Percentiles rank a stretch among this genome's conserved stretches.
phyloP scores from a whole-genome alignment of 176 grass and related monocot species.

The Avena atlantica region DNA sequence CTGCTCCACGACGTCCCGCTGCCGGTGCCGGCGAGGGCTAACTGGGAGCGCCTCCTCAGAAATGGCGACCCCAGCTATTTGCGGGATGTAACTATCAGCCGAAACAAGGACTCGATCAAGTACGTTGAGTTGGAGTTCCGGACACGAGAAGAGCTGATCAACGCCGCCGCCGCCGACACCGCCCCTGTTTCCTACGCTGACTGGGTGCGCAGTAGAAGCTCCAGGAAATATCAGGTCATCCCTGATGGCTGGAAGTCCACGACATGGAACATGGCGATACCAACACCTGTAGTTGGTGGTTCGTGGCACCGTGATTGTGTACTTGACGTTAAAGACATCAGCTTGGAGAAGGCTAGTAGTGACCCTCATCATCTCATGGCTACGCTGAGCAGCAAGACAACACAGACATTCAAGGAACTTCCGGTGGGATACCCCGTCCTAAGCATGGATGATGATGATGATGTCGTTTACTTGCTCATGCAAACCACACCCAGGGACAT shows the following conservation, averaged over 20 bases:
- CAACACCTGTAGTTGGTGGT: background rate
- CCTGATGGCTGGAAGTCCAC: slow-evolving; percentile 27
- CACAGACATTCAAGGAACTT: background rate
- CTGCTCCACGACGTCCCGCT: slow-evolving; percentile 24
- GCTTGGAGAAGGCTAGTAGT: background rate
- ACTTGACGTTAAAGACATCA: slow-evolving; percentile 18
- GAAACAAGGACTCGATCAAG: slow-evolving; percentile 24
- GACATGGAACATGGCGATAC: slow-evolving; percentile 18
- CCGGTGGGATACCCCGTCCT: slow-evolving; percentile 11
- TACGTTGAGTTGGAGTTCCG: slow-evolving; percentile 15
- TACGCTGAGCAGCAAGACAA: slow-evolving; percentile 9
- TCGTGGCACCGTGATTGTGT: slow-evolving; percentile 16
- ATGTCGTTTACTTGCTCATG: slow-evolving; percentile 27
- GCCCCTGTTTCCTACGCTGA: background rate
- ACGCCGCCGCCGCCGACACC: background rate
- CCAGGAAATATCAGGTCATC: background rate
- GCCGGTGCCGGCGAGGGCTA: slow-evolving; percentile 8
- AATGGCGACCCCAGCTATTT: background rate
- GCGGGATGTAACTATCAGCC: slow-evolving; percentile 25
- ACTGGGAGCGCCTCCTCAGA: background rate
- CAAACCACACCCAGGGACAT: background rate
- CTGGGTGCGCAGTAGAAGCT: background rate
- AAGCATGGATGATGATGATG: slow-evolving; percentile 34
- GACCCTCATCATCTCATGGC: background rate
- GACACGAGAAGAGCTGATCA: background rate